phyloP scores from a whole-genome alignment of 2,329 filamentous ascomycete genomes.

The Trichoderma simmonsii region DNA sequence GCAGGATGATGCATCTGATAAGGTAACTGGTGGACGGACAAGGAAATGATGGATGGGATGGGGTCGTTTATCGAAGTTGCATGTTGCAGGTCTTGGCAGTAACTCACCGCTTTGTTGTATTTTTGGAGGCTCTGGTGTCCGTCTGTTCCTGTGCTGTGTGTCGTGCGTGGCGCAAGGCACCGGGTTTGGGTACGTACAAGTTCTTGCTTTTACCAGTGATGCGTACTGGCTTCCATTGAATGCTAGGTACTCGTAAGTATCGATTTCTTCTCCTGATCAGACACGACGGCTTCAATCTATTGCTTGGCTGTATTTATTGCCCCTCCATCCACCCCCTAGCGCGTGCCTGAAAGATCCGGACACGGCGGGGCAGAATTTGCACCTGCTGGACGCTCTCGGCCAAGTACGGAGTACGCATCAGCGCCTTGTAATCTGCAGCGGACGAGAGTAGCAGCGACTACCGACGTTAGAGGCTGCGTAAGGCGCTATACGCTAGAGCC shows the following conservation, averaged over 20 bases:
- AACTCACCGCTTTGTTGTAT: conserved; percentile 29
- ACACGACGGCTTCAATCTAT: not conserved
- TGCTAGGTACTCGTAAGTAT: not conserved
- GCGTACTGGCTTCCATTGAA: not conserved
- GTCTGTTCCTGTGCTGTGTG: not conserved
- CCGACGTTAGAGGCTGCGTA: not conserved
- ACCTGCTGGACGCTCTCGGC: not conserved
- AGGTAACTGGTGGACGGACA: not conserved
- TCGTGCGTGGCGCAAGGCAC: not conserved
- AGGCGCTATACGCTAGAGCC: not conserved
- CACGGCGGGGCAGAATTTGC: not conserved
- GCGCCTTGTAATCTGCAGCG: not conserved
- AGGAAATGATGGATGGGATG: not conserved
- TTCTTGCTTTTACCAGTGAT: not conserved
- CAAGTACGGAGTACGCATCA: not conserved
- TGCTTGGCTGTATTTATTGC: not conserved
- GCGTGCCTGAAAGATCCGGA: not conserved
- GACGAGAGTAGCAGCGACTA: not conserved
- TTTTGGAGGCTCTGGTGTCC: conserved; percentile 21
- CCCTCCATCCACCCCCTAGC: not conserved
- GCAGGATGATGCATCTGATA: not conserved
- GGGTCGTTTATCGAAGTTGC: not conserved
- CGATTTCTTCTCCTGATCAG: not conserved
- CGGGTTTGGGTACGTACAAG: not conserved
- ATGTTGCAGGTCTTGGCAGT: conserved; percentile 20